phyloP scores from a whole-genome alignment of 2,329 filamentous ascomycete species.

The Phyllosticta citribraziliensis region DNA sequence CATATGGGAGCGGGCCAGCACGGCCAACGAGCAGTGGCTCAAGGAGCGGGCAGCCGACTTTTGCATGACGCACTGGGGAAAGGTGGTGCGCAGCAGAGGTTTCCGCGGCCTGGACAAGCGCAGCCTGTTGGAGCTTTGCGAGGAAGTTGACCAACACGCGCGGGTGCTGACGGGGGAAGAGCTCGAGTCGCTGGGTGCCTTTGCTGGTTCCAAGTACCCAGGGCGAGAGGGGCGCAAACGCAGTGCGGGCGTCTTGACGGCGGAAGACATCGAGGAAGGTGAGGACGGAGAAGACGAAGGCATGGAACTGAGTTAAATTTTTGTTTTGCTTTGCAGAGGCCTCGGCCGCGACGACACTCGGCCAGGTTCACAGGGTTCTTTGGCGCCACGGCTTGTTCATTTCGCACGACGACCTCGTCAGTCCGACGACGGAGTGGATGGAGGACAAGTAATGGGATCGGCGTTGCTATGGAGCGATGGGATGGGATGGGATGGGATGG shows the following conservation, averaged over 20 bases:
- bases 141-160: constrained; percentile 90
- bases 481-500: background rate
- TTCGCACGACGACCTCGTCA: background rate
- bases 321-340: background rate
- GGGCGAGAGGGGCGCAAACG: constrained; percentile 33
- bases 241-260: constrained; percentile 29
- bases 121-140: constrained; percentile 80
- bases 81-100: constrained; percentile 78
- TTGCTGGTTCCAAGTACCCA: constrained; percentile 36
- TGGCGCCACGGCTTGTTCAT: background rate
- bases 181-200: constrained; percentile 50
- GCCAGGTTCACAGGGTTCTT: background rate
- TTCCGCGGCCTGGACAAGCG: constrained; percentile 72
- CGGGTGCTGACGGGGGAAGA: constrained; percentile 83
- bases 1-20: constrained; percentile 87
- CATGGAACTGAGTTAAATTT: constrained; percentile 29
- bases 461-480: background rate
- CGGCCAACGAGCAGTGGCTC: constrained; percentile 89
- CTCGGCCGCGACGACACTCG: background rate
- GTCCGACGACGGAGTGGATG: background rate
- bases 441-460: background rate
- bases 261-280: constrained; percentile 33
- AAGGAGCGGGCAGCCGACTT: constrained; percentile 79
- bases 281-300: constrained; percentile 34
- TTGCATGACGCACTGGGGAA: constrained; percentile 89